phyloP scores from a whole-genome alignment of 208 protist species.

The Willaertia magna region DNA sequence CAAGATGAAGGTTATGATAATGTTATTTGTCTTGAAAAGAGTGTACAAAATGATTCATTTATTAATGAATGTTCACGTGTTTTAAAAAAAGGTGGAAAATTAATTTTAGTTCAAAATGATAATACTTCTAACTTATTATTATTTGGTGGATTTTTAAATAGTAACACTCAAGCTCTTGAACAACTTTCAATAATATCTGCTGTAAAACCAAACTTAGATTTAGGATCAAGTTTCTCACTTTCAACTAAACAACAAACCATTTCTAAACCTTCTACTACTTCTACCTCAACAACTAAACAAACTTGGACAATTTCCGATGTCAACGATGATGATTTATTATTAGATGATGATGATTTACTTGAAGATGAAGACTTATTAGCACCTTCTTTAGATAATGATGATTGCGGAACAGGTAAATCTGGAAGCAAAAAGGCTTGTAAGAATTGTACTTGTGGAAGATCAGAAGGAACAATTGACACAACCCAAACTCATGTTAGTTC shows the following conservation, averaged over 20 bases:
- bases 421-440: background rate
- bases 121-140: background rate
- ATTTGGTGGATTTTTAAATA: background rate
- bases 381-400: background rate
- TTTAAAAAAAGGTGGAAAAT: background rate
- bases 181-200: background rate
- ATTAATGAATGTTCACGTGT: background rate
- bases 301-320: background rate
- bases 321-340: background rate
- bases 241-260: background rate
- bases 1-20: background rate
- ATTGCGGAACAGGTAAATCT: background rate
- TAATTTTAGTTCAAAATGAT: background rate
- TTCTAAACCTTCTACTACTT: background rate
- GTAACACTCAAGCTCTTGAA: no score
- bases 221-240: background rate
- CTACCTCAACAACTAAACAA: background rate
- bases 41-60: background rate
- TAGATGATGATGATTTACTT: background rate
- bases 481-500: background rate
- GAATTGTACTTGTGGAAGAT: conserved; percentile 13
- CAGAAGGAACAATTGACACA: background rate
- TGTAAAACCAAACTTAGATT: background rate
- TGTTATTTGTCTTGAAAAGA: background rate
- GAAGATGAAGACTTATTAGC: background rate